These are phyloP conservation scores for Collybia sordida DNA, from an alignment of 768 basidiomycete species.

Conservation along the genomic window DNA sequence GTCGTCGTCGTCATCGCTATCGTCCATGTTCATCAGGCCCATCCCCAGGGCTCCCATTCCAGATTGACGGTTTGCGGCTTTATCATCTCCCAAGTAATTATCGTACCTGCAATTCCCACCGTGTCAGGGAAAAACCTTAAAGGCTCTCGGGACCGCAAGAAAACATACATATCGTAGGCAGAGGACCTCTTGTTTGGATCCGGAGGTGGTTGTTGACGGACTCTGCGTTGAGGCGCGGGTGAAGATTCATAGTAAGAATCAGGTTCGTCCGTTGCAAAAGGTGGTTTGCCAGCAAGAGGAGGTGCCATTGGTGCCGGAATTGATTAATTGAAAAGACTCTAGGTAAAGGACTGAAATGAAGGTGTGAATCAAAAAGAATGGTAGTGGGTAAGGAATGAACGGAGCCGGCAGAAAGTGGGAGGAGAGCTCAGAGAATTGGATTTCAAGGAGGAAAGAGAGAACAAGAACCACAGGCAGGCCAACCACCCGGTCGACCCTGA, in stretches of 20 bases:
- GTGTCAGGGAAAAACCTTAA: constrained; percentile 8
- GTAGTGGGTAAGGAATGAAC: constrained; percentile 12
- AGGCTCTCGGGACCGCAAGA: constrained; percentile 12
- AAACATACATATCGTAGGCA: constrained; percentile 65
- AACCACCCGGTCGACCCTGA: too few relatives aligned
- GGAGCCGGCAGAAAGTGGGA: not conserved
- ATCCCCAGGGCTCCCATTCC: constrained; percentile 55
- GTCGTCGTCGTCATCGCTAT: constrained; percentile 43
- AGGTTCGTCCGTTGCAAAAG: constrained; percentile 69
- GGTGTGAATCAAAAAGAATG: not conserved
- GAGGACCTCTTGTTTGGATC: constrained; percentile 59
- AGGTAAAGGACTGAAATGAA: too few relatives aligned
- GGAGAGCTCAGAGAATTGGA: not conserved
- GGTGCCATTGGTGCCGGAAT: constrained; percentile 25
- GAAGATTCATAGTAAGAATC: constrained; percentile 57
- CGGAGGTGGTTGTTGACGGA: constrained; percentile 44
- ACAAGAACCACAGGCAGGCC: too few relatives aligned
- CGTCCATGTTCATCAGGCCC: constrained; percentile 46
- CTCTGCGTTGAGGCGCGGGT: constrained; percentile 38
- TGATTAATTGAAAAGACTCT: constrained; percentile 20
- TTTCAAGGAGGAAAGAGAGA: too few relatives aligned
- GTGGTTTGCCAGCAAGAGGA: constrained; percentile 60
- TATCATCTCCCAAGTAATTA: constrained; percentile 46
- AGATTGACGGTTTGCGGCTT: constrained; percentile 42
- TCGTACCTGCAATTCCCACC: constrained; percentile 49